A percentile compares a stretch with the other conserved stretches of the same genome.
Evolutionary conservation across 179 eudicot genomes (phyloP).

Genomic region (Beta corolliflora): DNA sequence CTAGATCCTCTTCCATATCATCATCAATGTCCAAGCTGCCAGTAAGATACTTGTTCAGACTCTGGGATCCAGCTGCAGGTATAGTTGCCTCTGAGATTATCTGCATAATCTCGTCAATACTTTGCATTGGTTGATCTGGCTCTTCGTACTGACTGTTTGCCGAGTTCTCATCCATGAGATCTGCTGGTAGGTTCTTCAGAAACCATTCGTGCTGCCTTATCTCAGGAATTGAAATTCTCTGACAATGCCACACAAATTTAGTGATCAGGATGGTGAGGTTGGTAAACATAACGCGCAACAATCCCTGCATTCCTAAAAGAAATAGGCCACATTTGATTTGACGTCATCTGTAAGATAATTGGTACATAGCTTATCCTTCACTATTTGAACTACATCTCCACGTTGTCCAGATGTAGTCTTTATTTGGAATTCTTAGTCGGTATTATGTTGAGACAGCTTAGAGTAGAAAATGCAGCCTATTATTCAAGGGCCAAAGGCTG

Average conservation of each 20-base stretch:
- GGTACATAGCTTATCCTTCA: too few species aligned
- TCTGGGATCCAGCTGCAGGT: slow-evolving; percentile 68
- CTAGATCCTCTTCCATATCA: slow-evolving; percentile 79
- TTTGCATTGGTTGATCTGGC: slow-evolving; percentile 92
- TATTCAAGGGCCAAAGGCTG: too few species aligned
- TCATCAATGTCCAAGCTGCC: slow-evolving; percentile 72
- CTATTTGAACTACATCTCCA: too few species aligned
- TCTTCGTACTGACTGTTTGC: slow-evolving; percentile 67
- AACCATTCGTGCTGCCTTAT: slow-evolving; percentile 84
- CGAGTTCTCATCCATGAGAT: slow-evolving; percentile 65
- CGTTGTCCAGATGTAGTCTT: too few species aligned
- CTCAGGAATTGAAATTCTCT: slow-evolving; percentile 86
- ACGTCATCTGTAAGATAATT: too few species aligned
- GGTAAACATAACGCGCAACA: too few species aligned
- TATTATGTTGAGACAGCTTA: too few species aligned
- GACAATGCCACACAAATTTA: slow-evolving; percentile 26
- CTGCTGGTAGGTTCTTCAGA: slow-evolving; percentile 82
- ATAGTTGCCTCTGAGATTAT: slow-evolving; percentile 93
- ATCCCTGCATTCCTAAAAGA: too few species aligned
- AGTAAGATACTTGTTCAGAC: slow-evolving; percentile 63
- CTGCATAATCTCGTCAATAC: slow-evolving; percentile 88
- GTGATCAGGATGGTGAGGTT: neutral
- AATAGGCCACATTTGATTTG: too few species aligned
- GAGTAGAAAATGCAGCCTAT: too few species aligned
- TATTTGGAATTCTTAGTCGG: too few species aligned